Base-by-base conservation (phyloP, 768 basidiomycete species). In the Cyclocybe aegerita region DNA sequence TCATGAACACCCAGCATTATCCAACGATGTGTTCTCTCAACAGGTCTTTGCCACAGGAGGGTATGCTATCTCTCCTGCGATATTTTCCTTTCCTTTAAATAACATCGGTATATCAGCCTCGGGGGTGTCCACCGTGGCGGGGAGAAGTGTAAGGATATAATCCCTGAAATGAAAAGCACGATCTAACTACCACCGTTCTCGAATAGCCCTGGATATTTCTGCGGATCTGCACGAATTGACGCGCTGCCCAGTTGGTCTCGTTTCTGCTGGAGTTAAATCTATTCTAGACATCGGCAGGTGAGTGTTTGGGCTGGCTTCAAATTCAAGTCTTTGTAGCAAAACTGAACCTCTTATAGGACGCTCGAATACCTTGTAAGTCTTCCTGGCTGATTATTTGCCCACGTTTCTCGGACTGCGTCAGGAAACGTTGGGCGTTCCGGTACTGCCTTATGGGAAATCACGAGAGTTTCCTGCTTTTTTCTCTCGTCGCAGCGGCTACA, bases 371-470 rank as follows among this genome's bases (percentile, higher is more conserved):
- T 92, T 50, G 90, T 85, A 62, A 43, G 77, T 3, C 30, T 43
- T 52, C 7, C 8, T 23, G 7, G 11, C 8, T 9, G 2, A 37
- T 8, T 9, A 9, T 10, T 17, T 42, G 43, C 14, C 23, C 4
- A 17, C 35, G 7, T 33, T 29, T 30, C 38, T 33, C 32, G 40
- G 39, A 32, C 14, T 44, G 7, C 30, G 50, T 23, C 55, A 96
- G 93, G 96, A 98, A 82, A 95, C 95, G 0, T 81, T 95, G 34
- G 96, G 96, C 2, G 93, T 98, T 9, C 92, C 93, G 2, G 94
- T 97, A 1, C 66, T 95, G 4, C 81, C 91, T 0, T 95, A 90
- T 58, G 83, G 84, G 1, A 61, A 79, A 39, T 83, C 85, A 0
- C 74, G 79, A 12, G 90, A 94, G 58, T 98, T 98, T 58, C 97